Percentiles rank a stretch among this genome's conserved stretches.
Conservation (phyloP, 202 grass and related monocot species). For the Panicum hallii region DNA sequence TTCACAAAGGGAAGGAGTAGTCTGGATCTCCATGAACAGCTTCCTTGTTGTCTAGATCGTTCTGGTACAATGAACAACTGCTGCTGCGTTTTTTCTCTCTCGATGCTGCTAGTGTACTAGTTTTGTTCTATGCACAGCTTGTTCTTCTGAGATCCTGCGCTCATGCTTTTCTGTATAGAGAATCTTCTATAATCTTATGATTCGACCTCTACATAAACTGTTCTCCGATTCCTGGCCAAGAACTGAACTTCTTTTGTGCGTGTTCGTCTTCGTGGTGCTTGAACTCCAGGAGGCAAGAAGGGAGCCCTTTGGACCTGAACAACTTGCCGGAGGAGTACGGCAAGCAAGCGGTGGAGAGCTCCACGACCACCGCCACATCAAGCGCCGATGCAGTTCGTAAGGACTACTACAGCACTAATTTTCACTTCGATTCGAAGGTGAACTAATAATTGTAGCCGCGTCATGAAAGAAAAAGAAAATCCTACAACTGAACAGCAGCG, state of each 20-base stretch:
- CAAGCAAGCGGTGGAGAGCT: conserved; percentile 91
- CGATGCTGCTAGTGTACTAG: conserved; percentile 19
- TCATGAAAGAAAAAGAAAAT: neutral
- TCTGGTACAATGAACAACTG: conserved; percentile 21
- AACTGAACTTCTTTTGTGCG: conserved; percentile 21
- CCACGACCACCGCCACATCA: conserved; percentile 81
- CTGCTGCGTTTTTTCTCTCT: conserved; percentile 1
- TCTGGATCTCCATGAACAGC: conserved; percentile 38
- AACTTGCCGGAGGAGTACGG: conserved; percentile 93
- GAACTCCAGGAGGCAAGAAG: conserved; percentile 85
- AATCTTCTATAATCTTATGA: conserved; percentile 19
- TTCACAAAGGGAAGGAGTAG: neutral
- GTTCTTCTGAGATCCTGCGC: conserved; percentile 13
- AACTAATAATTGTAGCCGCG: neutral
- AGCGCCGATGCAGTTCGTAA: conserved; percentile 61
- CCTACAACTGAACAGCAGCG: neutral
- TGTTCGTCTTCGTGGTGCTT: neutral
- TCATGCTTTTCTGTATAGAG: conserved; percentile 25
- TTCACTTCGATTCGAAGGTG: conserved; percentile 5
- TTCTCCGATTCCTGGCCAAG: neutral
- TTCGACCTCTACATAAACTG: neutral
- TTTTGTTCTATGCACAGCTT: conserved; percentile 28
- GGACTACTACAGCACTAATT: conserved; percentile 25
- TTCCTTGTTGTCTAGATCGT: conserved; percentile 26
- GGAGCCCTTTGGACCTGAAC: conserved; percentile 83